Evolutionary conservation across 345 rosid species (phyloP), one percentile per base, ranked within the genome.

Genomic region (Pseudoturritis turrita): DNA sequence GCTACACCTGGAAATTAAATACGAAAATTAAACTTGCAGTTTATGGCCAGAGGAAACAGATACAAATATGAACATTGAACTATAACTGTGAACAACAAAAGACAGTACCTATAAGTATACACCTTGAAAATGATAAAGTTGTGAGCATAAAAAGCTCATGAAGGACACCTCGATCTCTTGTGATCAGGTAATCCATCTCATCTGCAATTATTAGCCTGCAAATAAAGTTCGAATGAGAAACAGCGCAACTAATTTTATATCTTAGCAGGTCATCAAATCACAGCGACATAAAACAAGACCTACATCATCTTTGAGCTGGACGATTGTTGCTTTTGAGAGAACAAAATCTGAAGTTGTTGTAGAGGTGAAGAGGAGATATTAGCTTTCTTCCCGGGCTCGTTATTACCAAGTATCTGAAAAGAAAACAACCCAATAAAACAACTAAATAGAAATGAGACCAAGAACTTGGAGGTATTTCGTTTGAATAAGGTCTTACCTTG

Each of bases 71-170:
- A 61, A 68, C 25, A 56, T 5, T 8, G 8, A 7, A 41, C 7
- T 22, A 49, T 25, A 14, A 65, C 22, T 1, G 3, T 45, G 15
- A 39, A 15, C 26, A 7, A 19, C 3, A 9, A 12, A 71, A 29
- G 44, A 67, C 36, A 6, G 25, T 86, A 94, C 98, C 97, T 81
- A 94, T 86, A 71, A 94, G 78, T 83, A 94, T 85, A 73, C 83
- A 87, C 40, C 81, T 83, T 43, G 96, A 91, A 74, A 80, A 86
- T 7, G 96, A 90, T 52, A 87, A 83, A 59, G 96, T 85, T 76
- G 96, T 89, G 50, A 94, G 94, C 96, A 89, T 86, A 80, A 94
- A 93, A 60, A 94, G 90, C 81, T 94, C 97, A 66, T 94, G 88
- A 54, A 94, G 96, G 43, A 94, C 92, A 63, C 83, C 89, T 8